These are phyloP conservation scores for Colletotrichum sp. DNA, from an alignment of 2,329 filamentous ascomycete species.

Conservation along the genomic window DNA sequence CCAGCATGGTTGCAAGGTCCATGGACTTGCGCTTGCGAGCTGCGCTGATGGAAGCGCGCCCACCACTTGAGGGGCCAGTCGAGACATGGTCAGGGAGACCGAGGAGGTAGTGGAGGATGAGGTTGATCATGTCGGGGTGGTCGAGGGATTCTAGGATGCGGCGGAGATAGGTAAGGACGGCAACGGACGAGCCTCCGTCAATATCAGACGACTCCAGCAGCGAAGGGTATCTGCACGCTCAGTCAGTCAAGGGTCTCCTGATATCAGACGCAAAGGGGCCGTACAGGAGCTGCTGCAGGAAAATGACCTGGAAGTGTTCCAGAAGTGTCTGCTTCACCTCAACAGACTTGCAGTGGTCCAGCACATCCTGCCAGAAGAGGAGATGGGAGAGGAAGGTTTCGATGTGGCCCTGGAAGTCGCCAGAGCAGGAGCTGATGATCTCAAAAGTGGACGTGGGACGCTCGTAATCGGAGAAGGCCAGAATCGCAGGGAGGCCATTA, in stretches of 20 bases:
- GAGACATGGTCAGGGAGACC: conserved; percentile 70
- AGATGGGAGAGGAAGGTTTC: conserved; percentile 94
- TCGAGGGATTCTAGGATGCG: conserved; percentile 91
- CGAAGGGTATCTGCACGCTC: conserved; percentile 78
- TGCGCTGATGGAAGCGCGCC: conserved; percentile 64
- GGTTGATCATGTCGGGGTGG: conserved; percentile 91
- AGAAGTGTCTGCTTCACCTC: conserved; percentile 93
- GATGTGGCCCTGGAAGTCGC: conserved; percentile 83
- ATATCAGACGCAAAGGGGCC: conserved; percentile 31
- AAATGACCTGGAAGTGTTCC: conserved; percentile 97
- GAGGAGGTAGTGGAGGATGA: conserved; percentile 90
- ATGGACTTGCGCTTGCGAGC: conserved; percentile 87
- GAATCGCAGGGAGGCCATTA: conserved; percentile 78
- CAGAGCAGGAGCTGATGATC: conserved; percentile 75
- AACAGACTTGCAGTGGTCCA: conserved; percentile 91
- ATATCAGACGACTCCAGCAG: conserved; percentile 96
- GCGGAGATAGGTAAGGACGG: conserved; percentile 90
- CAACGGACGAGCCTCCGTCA: conserved; percentile 94
- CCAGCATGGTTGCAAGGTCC: conserved; percentile 81
- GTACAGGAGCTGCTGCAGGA: conserved; percentile 90
- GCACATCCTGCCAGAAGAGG: conserved; percentile 96
- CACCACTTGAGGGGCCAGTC: conserved; percentile 35
- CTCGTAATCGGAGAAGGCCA: conserved; percentile 88
- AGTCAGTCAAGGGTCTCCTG: conserved; percentile 6
- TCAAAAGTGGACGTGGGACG: conserved; percentile 73